phyloP scores from a whole-genome alignment of 2,329 filamentous ascomycete species.

The Eurotiales sp. region DNA sequence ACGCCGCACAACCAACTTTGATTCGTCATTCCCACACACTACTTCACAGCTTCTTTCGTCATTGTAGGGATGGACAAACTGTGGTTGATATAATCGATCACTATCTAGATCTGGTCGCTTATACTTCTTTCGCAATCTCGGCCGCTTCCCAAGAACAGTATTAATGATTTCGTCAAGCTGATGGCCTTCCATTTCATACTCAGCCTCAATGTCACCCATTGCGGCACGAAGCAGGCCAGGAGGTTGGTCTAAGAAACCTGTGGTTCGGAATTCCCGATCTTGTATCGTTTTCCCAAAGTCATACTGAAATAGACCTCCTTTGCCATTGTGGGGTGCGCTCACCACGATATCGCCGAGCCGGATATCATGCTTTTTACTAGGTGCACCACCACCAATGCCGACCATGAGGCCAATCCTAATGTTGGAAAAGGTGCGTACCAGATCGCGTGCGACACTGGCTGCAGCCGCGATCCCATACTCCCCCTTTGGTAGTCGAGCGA shows the following conservation, averaged over 20 bases:
- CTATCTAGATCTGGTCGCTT: no score
- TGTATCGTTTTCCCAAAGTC: conserved; percentile 18
- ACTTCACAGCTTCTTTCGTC: no score
- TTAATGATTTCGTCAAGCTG: no score
- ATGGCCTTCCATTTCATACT: no score
- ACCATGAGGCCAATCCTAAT: conserved; percentile 37
- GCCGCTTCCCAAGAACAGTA: no score
- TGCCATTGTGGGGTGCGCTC: no score
- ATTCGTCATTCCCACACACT: background rate
- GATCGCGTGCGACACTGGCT: background rate
- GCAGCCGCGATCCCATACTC: background rate
- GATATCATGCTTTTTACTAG: conserved; percentile 19
- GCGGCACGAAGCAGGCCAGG: background rate
- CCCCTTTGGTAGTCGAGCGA: conserved; percentile 3
- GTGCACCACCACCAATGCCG: conserved; percentile 35
- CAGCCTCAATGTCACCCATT: background rate
- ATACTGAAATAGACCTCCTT: conserved; percentile 22
- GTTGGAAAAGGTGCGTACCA: conserved; percentile 20
- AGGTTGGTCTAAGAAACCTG: background rate
- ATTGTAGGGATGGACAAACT: no score
- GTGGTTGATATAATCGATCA: no score
- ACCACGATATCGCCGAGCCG: conserved; percentile 25
- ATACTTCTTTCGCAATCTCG: no score
- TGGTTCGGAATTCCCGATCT: background rate
- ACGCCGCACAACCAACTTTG: background rate